Evolutionary conservation across 768 basidiomycete genomes (phyloP).

Genomic region (Boletus rubescentipes): DNA sequence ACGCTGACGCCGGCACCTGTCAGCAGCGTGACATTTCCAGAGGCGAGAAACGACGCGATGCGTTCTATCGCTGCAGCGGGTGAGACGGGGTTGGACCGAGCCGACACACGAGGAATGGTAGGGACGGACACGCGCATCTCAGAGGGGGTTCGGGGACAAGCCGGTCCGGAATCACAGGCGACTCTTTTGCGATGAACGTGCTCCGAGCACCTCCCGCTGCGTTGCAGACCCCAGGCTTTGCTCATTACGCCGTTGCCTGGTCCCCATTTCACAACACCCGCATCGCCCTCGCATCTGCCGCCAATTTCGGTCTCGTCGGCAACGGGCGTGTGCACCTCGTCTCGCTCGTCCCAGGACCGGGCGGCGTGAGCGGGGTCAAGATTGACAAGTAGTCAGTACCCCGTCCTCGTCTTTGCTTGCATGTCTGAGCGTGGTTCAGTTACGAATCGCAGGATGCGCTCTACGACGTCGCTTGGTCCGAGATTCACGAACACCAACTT

Average conservation of each 20-base stretch:
- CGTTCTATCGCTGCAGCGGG: constrained; percentile 55
- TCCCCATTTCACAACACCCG: constrained; percentile 80
- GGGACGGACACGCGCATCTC: constrained; percentile 79
- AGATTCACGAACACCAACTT: constrained; percentile 91
- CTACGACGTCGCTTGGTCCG: constrained; percentile 94
- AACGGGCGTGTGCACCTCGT: constrained; percentile 85
- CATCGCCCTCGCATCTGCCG: constrained; percentile 77
- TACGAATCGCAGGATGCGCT: constrained; percentile 90
- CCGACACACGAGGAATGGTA: constrained; percentile 60
- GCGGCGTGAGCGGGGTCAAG: constrained; percentile 42
- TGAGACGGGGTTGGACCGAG: constrained; percentile 39
- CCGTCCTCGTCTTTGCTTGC: background rate
- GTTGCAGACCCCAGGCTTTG: constrained; percentile 77
- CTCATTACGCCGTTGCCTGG: constrained; percentile 80
- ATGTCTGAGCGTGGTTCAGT: constrained; percentile 39
- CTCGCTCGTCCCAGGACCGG: constrained; percentile 49
- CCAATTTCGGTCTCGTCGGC: constrained; percentile 94
- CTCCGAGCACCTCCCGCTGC: constrained; percentile 42
- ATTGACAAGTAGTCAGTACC: constrained; percentile 68
- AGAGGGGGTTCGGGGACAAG: background rate
- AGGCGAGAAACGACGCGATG: constrained; percentile 61
- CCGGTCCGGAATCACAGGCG: background rate
- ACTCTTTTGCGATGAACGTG: constrained; percentile 32
- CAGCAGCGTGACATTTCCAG: constrained; percentile 71
- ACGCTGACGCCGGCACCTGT: constrained; percentile 95